These are phyloP conservation scores for Pisolithus orientalis DNA, from an alignment of 768 basidiomycete genomes.

Conservation along the genomic window DNA sequence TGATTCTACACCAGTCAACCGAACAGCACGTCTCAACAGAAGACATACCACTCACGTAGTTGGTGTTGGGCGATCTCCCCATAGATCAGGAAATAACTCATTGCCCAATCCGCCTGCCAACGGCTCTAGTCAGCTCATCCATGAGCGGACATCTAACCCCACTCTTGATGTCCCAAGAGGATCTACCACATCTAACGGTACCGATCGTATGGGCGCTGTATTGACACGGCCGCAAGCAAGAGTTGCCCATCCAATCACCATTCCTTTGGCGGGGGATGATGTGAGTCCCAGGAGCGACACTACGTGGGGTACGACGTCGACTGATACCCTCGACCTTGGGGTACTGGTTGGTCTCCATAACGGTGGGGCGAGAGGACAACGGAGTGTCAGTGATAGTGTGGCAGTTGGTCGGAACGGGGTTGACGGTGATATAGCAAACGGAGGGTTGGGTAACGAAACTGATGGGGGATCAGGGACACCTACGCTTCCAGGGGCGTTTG, in stretches of 20 bases:
- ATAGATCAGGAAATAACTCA: conserved; percentile 12
- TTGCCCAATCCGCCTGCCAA: conserved; percentile 8
- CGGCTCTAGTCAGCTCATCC: conserved; percentile 14
- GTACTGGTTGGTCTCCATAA: conserved; percentile 25
- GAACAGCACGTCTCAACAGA: conserved; percentile 14
- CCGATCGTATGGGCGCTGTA: conserved; percentile 4
- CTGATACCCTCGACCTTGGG: conserved; percentile 24
- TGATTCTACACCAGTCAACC: conserved; percentile 17
- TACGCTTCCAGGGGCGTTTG: conserved; percentile 14
- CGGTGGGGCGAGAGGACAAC: conserved; percentile 22
- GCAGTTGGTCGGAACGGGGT: conserved; percentile 13
- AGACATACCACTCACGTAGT: conserved; percentile 19
- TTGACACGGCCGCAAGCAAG: conserved; percentile 5
- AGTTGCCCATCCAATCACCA: conserved; percentile 7
- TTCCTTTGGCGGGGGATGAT: conserved; percentile 11
- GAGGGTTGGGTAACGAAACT: conserved; percentile 6
- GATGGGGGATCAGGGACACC: conserved; percentile 16
- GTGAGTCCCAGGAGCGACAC: conserved; percentile 30
- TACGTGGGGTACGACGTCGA: conserved; percentile 31
- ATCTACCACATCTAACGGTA: conserved; percentile 3
- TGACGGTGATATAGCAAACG: conserved; percentile 7
- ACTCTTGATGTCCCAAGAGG: conserved; percentile 13
- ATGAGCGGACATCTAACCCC: conserved; percentile 11
- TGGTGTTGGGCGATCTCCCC: conserved; percentile 13
- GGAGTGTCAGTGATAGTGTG: conserved; percentile 11